phyloP scores from a whole-genome alignment of 495 filamentous ascomycete species.

The Recurvomyces mirabilis region DNA sequence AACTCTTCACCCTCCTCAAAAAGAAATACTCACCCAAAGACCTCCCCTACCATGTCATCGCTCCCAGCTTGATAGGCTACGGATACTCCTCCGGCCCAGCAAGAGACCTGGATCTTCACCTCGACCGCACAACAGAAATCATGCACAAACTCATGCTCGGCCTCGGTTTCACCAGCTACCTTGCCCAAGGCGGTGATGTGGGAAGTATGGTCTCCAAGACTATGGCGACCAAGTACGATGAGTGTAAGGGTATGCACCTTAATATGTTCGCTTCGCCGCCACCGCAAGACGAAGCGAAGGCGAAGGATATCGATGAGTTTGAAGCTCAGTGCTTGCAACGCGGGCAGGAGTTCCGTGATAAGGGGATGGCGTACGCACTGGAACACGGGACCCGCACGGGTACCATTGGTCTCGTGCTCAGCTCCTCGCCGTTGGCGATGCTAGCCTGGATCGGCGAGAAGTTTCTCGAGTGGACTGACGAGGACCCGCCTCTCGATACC shows the following conservation, averaged over 20 bases:
- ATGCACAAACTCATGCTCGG: slow-evolving; percentile 48
- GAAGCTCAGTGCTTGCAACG: slow-evolving; percentile 23
- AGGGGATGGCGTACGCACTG: slow-evolving; percentile 42
- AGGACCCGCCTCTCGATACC: slow-evolving; percentile 38
- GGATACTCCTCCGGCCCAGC: slow-evolving; percentile 44
- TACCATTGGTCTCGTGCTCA: slow-evolving; percentile 50
- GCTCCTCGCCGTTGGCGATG: slow-evolving; percentile 48
- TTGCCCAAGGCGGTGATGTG: slow-evolving; percentile 59
- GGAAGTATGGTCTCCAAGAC: slow-evolving; percentile 37
- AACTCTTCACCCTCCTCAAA: slow-evolving; percentile 36
- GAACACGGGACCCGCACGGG: slow-evolving; percentile 50
- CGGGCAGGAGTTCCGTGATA: slow-evolving; percentile 26
- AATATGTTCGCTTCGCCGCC: slow-evolving; percentile 13
- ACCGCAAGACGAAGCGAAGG: slow-evolving; percentile 3
- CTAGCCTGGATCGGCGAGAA: slow-evolving; percentile 62
- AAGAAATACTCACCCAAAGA: slow-evolving; percentile 43
- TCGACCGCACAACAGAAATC: slow-evolving; percentile 34
- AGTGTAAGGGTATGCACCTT: slow-evolving; percentile 33
- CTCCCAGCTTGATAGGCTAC: slow-evolving; percentile 55
- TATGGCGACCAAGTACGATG: slow-evolving; percentile 11
- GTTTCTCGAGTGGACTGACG: slow-evolving; percentile 53
- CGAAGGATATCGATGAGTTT: slow-evolving; percentile 3
- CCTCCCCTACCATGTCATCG: slow-evolving; percentile 55
- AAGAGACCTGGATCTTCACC: slow-evolving; percentile 37
- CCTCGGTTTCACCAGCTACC: slow-evolving; percentile 52